Evolutionary conservation across 441 rosid genomes (phyloP), one percentile per base, ranked within the genome.

Genomic region (Populus trichocarpa): DNA sequence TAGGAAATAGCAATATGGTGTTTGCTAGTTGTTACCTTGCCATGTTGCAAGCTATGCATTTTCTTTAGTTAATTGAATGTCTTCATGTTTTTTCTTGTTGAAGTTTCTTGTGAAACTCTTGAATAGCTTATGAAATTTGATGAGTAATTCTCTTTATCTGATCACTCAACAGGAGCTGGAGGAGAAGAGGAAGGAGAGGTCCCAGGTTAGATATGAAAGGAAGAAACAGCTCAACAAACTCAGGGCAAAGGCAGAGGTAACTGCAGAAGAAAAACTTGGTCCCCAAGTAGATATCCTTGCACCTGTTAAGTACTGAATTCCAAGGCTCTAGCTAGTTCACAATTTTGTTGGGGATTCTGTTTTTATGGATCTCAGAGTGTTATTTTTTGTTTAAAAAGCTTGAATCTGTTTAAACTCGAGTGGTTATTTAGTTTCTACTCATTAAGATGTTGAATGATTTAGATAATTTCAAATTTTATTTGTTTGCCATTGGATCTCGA

Each of bases 221-320:
- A 92, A 88, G 88, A 94, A 94, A 85, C 96, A 91, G 75, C 88
- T 94, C 77, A 85, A 73, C 50, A 92, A 90, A 68, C 94, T 91
- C 66, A 86, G 88, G 85, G 85, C 69, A 20, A 91, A 90, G 85
- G 97, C 97, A 0, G 97, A 90, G 84, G 90, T 86, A 76, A 80
- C 78, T 67, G 94, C 89, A 25, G 94, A 91, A 77, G 94, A 91
- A 85, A 94, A 91, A 83, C 96, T 94, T 46, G 94, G 93, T 33
- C 67, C 96, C 22, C 97, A 90, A 74, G 81, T 90, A 26, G 93
- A 89, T 3, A 79, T 92, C 80, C 84, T 92, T 70, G 86, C 92
- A 53, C 80, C 91, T 1, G 90, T 93, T 36, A 92, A 80, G 76
- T 92, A 90, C 72, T 93, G 91, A 90, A 69, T 61, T 32, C 71